A percentile compares a stretch with the other conserved stretches of the same genome.
phyloP scores from a whole-genome alignment of 192 early-diverging fungal species.

The Coemansia furcata region DNA sequence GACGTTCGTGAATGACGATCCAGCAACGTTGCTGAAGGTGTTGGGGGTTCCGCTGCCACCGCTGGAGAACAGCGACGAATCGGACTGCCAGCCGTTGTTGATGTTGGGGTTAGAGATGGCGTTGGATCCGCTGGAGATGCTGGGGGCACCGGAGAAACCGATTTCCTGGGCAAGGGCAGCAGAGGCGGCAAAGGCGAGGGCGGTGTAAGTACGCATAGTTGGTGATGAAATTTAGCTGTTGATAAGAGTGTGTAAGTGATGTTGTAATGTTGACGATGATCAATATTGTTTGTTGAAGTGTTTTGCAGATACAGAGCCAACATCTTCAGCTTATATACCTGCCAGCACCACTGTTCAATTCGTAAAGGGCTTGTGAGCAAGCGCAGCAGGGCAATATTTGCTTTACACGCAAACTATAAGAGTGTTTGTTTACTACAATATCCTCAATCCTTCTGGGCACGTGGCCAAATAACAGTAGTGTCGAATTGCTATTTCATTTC shows the following conservation, averaged over 20 bases:
- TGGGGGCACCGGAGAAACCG: constrained; percentile 37
- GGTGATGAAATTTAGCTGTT: neutral
- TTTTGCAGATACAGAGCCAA: neutral
- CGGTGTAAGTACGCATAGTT: constrained; percentile 42
- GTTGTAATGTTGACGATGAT: neutral
- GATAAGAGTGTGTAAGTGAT: neutral
- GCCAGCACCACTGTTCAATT: neutral
- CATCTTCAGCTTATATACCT: neutral
- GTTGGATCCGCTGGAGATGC: constrained; percentile 35
- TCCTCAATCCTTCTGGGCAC: neutral
- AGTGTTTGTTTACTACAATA: neutral
- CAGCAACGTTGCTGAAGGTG: constrained; percentile 45
- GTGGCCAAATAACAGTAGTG: neutral
- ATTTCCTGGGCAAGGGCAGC: constrained; percentile 39
- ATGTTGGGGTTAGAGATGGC: constrained; percentile 49
- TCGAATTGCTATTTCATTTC: neutral
- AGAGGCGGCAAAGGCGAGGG: constrained; percentile 31
- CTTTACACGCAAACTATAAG: neutral
- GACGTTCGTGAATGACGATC: constrained; percentile 45
- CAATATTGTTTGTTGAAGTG: neutral
- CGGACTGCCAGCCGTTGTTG: constrained; percentile 51
- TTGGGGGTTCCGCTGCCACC: constrained; percentile 11
- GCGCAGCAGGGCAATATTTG: neutral
- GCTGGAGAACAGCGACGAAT: constrained; percentile 28
- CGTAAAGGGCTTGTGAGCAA: neutral